These are phyloP conservation scores for Collybiopsis luxurians DNA, from an alignment of 768 basidiomycete species.

Conservation along the genomic window DNA sequence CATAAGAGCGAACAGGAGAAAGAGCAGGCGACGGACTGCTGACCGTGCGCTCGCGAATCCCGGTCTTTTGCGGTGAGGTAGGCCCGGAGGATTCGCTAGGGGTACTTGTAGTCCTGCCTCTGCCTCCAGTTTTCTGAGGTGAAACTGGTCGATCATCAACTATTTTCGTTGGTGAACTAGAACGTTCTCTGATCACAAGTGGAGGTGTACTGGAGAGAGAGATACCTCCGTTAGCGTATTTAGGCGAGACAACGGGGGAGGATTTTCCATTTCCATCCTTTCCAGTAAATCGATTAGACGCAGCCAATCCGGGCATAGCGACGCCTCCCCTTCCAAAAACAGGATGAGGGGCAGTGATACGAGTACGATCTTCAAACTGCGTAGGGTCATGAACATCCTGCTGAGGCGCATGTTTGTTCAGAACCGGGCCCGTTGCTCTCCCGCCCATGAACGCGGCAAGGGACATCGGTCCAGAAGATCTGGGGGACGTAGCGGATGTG, in stretches of 20 bases:
- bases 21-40: not conserved
- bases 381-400: slow-evolving; percentile 62
- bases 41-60: not conserved
- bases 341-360: slow-evolving; percentile 60
- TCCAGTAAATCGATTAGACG: slow-evolving; percentile 5
- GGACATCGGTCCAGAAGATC: slow-evolving; percentile 54
- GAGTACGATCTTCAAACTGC: slow-evolving; percentile 61
- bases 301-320: slow-evolving; percentile 72
- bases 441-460: slow-evolving; percentile 84
- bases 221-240: not conserved
- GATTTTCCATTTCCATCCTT: not conserved
- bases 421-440: slow-evolving; percentile 66
- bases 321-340: slow-evolving; percentile 73
- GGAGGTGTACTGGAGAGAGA: not conserved
- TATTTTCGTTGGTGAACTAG: not conserved
- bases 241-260: not conserved
- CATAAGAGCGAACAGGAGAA: not conserved
- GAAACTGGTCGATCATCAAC: slow-evolving; percentile 30
- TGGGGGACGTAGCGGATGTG: slow-evolving; percentile 11
- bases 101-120: slow-evolving; percentile 53
- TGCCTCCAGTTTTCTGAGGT: slow-evolving; percentile 35
- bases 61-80: not conserved
- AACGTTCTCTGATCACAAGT: slow-evolving; percentile 2
- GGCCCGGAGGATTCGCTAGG: slow-evolving; percentile 22
- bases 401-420: slow-evolving; percentile 73